These are phyloP conservation scores for Angomonas deanei DNA, from an alignment of 208 protist species.

Conservation along the genomic window DNA sequence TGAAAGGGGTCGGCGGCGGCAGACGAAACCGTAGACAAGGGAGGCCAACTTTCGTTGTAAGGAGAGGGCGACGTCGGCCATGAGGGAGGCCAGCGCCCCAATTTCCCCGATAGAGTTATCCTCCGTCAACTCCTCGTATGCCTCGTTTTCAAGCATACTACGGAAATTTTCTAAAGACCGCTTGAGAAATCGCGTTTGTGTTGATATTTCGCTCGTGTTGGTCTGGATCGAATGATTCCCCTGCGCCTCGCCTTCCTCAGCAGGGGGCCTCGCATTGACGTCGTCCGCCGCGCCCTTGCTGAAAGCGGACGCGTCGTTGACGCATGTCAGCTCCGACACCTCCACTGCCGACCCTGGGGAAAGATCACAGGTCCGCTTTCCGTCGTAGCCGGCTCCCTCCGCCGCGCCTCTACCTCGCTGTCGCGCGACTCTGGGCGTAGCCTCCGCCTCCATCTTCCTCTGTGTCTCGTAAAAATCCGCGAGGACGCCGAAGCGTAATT, in stretches of 20 bases:
- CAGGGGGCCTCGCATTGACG: too few relatives aligned
- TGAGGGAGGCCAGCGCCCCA: slow-evolving; percentile 12
- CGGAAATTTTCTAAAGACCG: slow-evolving; percentile 42
- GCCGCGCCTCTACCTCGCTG: neutral
- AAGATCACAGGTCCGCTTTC: neutral
- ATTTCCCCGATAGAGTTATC: slow-evolving; percentile 17
- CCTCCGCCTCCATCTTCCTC: neutral
- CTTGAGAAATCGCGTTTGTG: slow-evolving; percentile 31
- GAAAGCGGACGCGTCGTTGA: slow-evolving; percentile 11
- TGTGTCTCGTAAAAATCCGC: slow-evolving; percentile 49
- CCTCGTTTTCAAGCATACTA: slow-evolving; percentile 25
- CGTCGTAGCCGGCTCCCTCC: neutral
- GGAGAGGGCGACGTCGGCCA: neutral
- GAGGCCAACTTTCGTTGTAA: neutral
- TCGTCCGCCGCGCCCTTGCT: slow-evolving; percentile 6
- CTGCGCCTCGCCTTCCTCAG: slow-evolving; percentile 1
- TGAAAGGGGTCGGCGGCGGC: neutral
- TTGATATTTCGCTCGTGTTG: neutral
- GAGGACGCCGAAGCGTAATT: slow-evolving; percentile 53
- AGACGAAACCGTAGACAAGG: neutral
- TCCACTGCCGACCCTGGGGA: slow-evolving; percentile 34
- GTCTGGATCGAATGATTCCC: neutral
- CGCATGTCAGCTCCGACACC: slow-evolving; percentile 46
- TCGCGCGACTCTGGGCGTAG: neutral
- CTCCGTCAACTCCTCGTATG: slow-evolving; percentile 2